phyloP scores from a whole-genome alignment of 495 filamentous ascomycete species.

The Penicillium daleae region DNA sequence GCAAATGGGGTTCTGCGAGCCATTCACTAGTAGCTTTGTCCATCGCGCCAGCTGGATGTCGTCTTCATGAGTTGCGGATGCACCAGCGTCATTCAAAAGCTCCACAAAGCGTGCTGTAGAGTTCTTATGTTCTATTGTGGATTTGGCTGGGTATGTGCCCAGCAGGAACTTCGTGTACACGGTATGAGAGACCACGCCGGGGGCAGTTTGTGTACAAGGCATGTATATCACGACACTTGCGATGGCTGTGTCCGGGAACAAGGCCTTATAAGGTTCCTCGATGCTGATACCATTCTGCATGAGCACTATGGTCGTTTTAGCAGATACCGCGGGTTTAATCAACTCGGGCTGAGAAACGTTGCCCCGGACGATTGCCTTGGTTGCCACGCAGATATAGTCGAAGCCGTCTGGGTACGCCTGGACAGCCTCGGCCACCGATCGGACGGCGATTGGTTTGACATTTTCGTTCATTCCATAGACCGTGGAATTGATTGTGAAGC shows the following conservation, averaged over 20 bases:
- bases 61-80: not conserved
- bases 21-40: not conserved
- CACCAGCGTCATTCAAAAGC: not conserved
- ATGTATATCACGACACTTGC: constrained; percentile 4
- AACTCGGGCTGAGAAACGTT: not conserved
- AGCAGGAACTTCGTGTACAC: not conserved
- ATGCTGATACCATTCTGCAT: constrained; percentile 2
- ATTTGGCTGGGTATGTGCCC: not conserved
- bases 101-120: not conserved
- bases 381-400: constrained; percentile 1
- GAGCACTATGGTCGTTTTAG: not conserved
- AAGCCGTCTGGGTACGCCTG: constrained; percentile 1
- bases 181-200: constrained; percentile 1
- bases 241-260: not conserved
- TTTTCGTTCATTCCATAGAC: constrained; percentile 1
- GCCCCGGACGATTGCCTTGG: not conserved
- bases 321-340: constrained; percentile 2
- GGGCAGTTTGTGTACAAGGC: constrained; percentile 4
- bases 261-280: not conserved
- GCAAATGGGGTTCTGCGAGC: not conserved
- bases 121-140: not conserved
- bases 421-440: not conserved
- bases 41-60: constrained; percentile 2
- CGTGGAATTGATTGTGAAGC: constrained; percentile 4
- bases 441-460: constrained; percentile 3